phyloP scores from a whole-genome alignment of 2,329 filamentous ascomycete species.

The Sordariomycetes sp. region DNA sequence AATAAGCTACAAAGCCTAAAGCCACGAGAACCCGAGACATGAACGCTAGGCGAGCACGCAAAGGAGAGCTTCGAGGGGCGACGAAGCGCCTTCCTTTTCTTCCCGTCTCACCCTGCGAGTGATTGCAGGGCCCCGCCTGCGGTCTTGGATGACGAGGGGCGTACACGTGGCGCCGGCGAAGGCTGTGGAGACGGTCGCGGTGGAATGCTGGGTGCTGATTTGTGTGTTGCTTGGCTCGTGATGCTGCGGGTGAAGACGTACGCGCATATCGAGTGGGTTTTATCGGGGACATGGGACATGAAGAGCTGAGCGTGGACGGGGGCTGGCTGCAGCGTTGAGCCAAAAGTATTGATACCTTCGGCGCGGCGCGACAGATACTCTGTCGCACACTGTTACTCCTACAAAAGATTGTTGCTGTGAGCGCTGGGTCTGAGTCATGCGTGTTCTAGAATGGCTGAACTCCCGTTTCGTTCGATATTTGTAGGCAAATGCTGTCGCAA shows the following conservation, averaged over 20 bases:
- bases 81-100: too few relatives aligned
- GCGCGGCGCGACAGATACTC: too few relatives aligned
- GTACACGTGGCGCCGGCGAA: neutral
- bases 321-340: neutral
- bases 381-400: too few relatives aligned
- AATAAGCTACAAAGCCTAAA: neutral
- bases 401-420: too few relatives aligned
- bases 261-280: neutral
- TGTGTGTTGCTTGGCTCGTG: neutral
- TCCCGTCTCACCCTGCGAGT: too few relatives aligned
- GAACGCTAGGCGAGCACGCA: neutral
- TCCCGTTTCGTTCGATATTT: too few relatives aligned
- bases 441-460: too few relatives aligned
- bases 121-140: neutral
- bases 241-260: neutral
- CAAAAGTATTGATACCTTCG: too few relatives aligned
- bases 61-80: too few relatives aligned
- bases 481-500: too few relatives aligned
- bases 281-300: neutral
- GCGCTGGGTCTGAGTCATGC: too few relatives aligned
- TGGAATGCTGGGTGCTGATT: neutral
- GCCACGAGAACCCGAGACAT: neutral
- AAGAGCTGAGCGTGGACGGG: neutral
- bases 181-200: neutral
- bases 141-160: neutral